phyloP scores from a whole-genome alignment of 2,329 filamentous ascomycete species.

The Trichocomaceae sp. region DNA sequence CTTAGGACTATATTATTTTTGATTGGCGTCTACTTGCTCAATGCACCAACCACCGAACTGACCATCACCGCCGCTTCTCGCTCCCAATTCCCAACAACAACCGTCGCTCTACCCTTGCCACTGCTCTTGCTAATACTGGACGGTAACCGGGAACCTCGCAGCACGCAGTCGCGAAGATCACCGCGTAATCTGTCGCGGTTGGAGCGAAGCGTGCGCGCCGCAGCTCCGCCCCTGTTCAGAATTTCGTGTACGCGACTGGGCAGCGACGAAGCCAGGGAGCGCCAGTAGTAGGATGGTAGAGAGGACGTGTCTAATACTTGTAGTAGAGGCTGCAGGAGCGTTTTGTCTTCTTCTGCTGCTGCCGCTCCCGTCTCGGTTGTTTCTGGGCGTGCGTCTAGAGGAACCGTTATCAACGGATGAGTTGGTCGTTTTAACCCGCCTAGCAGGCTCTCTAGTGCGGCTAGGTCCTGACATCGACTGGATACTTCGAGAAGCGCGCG shows the following conservation, averaged over 20 bases:
- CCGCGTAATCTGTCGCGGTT: conserved; percentile 70
- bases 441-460: conserved; percentile 77
- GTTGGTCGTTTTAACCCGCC: conserved; percentile 58
- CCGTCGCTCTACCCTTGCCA: conserved; percentile 32
- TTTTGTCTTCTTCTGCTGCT: conserved; percentile 4
- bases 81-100: conserved; percentile 62
- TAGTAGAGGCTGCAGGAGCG: conserved; percentile 67
- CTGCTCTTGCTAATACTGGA: conserved; percentile 34
- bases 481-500: conserved; percentile 75
- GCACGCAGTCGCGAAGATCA: conserved; percentile 74
- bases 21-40: conserved; percentile 28
- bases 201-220: conserved; percentile 69
- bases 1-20: background rate
- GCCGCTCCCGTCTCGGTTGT: background rate
- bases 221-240: conserved; percentile 71
- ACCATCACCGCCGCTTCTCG: conserved; percentile 94
- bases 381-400: no score
- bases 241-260: conserved; percentile 77
- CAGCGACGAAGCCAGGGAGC: conserved; percentile 73
- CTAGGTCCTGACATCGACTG: conserved; percentile 78
- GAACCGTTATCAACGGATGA: conserved; percentile 57
- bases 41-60: conserved; percentile 64
- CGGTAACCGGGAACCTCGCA: conserved; percentile 66
- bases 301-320: conserved; percentile 78
- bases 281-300: conserved; percentile 87